Evolutionary conservation across 2,329 filamentous ascomycete genomes (phyloP).

Genomic region (Fusarium veterinarium): DNA sequence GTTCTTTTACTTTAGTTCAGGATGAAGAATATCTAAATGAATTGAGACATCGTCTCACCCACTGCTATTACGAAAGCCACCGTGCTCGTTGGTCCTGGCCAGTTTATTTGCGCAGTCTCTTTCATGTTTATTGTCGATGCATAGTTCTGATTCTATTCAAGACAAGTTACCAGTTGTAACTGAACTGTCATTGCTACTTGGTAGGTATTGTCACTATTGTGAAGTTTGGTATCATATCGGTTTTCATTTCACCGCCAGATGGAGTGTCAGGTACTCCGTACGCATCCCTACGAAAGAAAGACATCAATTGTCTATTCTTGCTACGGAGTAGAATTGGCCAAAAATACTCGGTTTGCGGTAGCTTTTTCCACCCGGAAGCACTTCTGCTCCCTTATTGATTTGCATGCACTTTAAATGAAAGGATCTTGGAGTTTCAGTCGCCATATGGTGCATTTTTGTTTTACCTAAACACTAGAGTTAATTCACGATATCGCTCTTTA

Average conservation of each 20-base stretch:
- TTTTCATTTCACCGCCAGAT: constrained; percentile 24
- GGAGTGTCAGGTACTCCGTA: constrained; percentile 11
- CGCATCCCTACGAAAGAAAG: not conserved
- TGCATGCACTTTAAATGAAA: not conserved
- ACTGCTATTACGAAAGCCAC: constrained; percentile 21
- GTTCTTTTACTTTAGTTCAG: constrained; percentile 43
- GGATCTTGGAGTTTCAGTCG: not conserved
- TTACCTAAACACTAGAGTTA: not conserved
- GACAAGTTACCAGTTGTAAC: not conserved
- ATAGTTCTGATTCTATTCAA: not conserved
- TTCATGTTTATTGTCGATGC: not conserved
- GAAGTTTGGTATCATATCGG: constrained; percentile 3
- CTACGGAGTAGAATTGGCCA: not conserved
- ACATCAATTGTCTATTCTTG: not conserved
- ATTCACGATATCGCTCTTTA: not conserved
- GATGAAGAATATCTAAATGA: constrained; percentile 22
- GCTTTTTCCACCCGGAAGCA: not conserved
- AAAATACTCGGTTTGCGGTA: not conserved
- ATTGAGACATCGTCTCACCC: constrained; percentile 26
- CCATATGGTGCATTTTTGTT: not conserved
- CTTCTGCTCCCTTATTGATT: not conserved
- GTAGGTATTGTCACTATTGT: constrained; percentile 6
- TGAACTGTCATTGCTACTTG: not conserved
- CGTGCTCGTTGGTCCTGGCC: constrained; percentile 10
- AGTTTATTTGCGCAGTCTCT: not conserved